phyloP scores from a whole-genome alignment of 371 early-diverging fungal species.

The Mortierella sp. region DNA sequence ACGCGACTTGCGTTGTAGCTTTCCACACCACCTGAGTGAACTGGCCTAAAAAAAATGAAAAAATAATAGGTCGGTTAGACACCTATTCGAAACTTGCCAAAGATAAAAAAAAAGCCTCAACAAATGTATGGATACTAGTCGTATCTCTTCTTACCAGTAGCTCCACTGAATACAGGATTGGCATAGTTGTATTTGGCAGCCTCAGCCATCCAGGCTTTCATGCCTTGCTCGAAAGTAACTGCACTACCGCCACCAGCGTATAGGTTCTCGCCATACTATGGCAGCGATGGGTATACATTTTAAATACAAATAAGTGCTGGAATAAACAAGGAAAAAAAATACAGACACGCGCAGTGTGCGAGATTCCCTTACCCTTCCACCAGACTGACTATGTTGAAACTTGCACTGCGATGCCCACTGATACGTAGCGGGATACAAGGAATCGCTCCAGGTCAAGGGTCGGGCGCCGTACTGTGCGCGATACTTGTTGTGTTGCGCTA shows the following conservation, averaged over 20 bases:
- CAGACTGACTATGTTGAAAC: background rate
- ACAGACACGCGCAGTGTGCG: background rate
- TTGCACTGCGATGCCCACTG: conserved; percentile 2
- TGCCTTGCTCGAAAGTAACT: background rate
- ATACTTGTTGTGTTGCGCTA: background rate
- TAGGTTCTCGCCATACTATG: conserved; percentile 9
- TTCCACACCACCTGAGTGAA: conserved; percentile 25
- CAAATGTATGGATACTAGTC: background rate
- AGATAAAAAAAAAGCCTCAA: background rate
- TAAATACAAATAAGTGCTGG: too few species aligned
- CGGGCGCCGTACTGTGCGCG: conserved; percentile 13
- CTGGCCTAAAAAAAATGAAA: conserved; percentile 1
- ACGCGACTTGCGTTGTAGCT: conserved; percentile 15
- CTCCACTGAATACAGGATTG: background rate
- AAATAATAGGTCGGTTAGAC: background rate
- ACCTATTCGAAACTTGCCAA: too few species aligned
- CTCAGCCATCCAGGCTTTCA: conserved; percentile 11
- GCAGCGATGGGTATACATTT: background rate
- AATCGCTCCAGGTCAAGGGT: conserved; percentile 11
- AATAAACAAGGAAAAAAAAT: background rate
- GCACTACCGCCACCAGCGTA: background rate
- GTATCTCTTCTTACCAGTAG: conserved; percentile 12
- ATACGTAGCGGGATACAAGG: conserved; percentile 1
- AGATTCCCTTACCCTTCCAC: background rate
- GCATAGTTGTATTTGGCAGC: conserved; percentile 1